Evolutionary conservation across 208 protist genomes (phyloP).

Genomic region (Crithidia brevicula): DNA sequence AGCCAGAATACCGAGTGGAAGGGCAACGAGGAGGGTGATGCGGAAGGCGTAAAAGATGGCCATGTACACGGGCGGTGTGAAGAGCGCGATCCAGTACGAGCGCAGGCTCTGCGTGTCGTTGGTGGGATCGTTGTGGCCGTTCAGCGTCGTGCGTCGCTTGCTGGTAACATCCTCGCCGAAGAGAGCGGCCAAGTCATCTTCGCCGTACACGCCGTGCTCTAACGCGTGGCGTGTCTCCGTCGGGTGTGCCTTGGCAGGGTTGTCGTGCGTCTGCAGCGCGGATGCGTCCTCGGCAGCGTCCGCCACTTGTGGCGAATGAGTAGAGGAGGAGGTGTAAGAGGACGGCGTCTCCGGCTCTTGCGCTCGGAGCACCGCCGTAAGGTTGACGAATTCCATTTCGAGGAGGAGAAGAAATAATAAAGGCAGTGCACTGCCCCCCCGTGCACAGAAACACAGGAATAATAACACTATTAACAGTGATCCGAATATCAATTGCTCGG

Average conservation of each 20-base stretch:
- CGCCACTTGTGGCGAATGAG: neutral
- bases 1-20: slow-evolving; percentile 48
- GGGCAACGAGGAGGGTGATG: slow-evolving; percentile 49
- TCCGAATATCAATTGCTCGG: too few relatives aligned
- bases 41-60: slow-evolving; percentile 53
- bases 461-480: too few relatives aligned
- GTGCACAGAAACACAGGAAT: too few relatives aligned
- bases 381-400: slow-evolving; percentile 1
- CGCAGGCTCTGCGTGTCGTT: slow-evolving; percentile 35
- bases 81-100: slow-evolving; percentile 42
- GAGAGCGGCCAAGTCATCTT: neutral
- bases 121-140: slow-evolving; percentile 17
- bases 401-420: slow-evolving; percentile 1
- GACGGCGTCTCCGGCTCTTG: neutral
- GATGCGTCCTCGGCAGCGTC: neutral
- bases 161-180: neutral
- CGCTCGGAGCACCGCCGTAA: neutral
- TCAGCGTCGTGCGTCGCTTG: neutral
- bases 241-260: neutral
- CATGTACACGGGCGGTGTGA: slow-evolving; percentile 50
- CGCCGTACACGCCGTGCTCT: neutral
- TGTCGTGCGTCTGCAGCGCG: neutral
- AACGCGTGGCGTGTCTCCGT: neutral
- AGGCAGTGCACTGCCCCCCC: too few relatives aligned
- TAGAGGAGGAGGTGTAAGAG: neutral